Conservation (phyloP, 768 basidiomycete genomes). For the Dacryopinax primogenitus region DNA sequence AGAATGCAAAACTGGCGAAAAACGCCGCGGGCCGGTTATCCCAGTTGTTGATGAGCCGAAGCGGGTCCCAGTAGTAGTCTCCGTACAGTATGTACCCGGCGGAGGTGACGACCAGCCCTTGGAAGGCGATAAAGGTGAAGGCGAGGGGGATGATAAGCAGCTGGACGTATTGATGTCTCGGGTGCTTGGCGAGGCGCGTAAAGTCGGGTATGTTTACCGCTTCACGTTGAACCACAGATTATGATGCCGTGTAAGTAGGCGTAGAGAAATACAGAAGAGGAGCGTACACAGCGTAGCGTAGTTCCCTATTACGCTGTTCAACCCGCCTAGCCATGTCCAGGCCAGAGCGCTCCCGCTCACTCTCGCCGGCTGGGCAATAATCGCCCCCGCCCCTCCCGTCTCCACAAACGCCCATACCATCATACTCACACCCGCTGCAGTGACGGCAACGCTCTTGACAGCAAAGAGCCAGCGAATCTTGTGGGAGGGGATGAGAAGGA, state of each 20-base stretch:
- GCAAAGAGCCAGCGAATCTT: constrained; percentile 65
- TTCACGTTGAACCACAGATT: background rate
- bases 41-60: constrained; percentile 64
- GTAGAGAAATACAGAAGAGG: constrained; percentile 28
- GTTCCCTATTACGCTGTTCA: constrained; percentile 66
- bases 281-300: constrained; percentile 41
- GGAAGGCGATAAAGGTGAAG: constrained; percentile 65
- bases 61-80: constrained; percentile 55
- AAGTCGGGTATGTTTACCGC: constrained; percentile 68
- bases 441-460: constrained; percentile 50
- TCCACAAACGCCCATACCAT: constrained; percentile 68
- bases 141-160: constrained; percentile 59
- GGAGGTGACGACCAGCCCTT: constrained; percentile 69
- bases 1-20: constrained; percentile 65
- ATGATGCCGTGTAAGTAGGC: background rate
- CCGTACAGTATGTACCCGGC: constrained; percentile 65
- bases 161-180: constrained; percentile 55
- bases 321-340: constrained; percentile 67
- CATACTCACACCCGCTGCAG: constrained; percentile 53
- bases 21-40: constrained; percentile 76
- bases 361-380: constrained; percentile 41
- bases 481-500: constrained; percentile 65
- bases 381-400: constrained; percentile 42
- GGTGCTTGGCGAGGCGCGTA: constrained; percentile 55
- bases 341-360: constrained; percentile 42